A percentile compares a stretch with the other conserved stretches of the same genome.
phyloP scores from a whole-genome alignment of 2,329 filamentous ascomycete species.

The Paracoccidioides lutzii region DNA sequence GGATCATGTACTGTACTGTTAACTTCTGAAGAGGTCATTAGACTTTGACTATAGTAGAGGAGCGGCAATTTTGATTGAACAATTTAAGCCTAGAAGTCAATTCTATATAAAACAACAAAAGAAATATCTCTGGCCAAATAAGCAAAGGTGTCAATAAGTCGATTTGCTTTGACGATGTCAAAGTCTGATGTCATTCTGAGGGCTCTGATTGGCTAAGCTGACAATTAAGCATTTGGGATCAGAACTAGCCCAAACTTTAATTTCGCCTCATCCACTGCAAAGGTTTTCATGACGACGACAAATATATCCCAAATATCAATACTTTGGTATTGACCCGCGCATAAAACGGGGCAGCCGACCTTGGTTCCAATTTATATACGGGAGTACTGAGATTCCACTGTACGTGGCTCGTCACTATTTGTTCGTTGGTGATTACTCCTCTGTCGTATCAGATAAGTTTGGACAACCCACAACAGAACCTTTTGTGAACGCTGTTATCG shows the following conservation, averaged over 20 bases:
- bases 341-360: not conserved
- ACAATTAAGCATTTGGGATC: conserved; percentile 6
- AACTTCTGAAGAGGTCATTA: not conserved
- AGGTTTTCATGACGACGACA: not conserved
- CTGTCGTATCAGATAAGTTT: not conserved
- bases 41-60: not conserved
- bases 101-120: not conserved
- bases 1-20: not conserved
- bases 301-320: not conserved
- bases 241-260: conserved; percentile 4
- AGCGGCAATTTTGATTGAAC: too few relatives aligned
- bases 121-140: not conserved
- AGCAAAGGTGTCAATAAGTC: not conserved
- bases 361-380: not conserved
- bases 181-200: not conserved
- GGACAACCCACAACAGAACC: not conserved
- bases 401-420: not conserved
- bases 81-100: too few relatives aligned
- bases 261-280: not conserved
- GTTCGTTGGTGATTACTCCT: not conserved
- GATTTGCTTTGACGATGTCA: conserved; percentile 6
- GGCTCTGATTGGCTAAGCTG: not conserved
- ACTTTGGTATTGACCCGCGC: not conserved
- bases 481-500: not conserved
- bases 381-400: not conserved